These are phyloP conservation scores for Malassezia vespertilionis DNA, from an alignment of 1,284 basidiomycete genomes.

Conservation along the genomic window DNA sequence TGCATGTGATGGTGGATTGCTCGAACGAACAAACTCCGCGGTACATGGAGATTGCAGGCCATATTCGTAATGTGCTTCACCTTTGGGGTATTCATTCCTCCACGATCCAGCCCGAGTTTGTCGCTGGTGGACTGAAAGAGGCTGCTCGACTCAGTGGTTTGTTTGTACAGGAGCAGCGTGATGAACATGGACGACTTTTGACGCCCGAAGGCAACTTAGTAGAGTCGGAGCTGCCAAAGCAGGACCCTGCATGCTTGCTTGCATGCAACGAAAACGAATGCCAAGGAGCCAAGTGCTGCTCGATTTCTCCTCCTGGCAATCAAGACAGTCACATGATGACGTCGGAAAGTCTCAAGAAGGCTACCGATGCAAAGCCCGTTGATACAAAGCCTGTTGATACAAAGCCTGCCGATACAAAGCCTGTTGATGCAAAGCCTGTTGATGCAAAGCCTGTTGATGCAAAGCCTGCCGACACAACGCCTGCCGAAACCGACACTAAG, in stretches of 20 bases:
- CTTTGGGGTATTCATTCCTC: constrained; percentile 77
- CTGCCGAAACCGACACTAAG: no score
- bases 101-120: constrained; percentile 47
- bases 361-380: no score
- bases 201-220: constrained; percentile 35
- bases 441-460: no score
- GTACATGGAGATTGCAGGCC: constrained; percentile 78
- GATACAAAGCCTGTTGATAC: no score
- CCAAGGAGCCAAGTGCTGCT: constrained; percentile 34
- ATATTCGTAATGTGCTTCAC: constrained; percentile 74
- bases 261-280: constrained; percentile 38
- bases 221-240: constrained; percentile 29
- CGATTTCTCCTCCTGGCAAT: neutral
- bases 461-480: no score
- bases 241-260: constrained; percentile 36
- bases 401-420: no score
- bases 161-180: constrained; percentile 22
- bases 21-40: constrained; percentile 51
- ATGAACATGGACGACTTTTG: constrained; percentile 24
- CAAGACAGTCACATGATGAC: neutral
- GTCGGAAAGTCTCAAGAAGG: no score
- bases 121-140: constrained; percentile 35
- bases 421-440: no score
- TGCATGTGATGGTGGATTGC: constrained; percentile 75
- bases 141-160: constrained; percentile 36